Base-by-base conservation (phyloP, 768 basidiomycete genomes). In the Amanita thiersii region DNA sequence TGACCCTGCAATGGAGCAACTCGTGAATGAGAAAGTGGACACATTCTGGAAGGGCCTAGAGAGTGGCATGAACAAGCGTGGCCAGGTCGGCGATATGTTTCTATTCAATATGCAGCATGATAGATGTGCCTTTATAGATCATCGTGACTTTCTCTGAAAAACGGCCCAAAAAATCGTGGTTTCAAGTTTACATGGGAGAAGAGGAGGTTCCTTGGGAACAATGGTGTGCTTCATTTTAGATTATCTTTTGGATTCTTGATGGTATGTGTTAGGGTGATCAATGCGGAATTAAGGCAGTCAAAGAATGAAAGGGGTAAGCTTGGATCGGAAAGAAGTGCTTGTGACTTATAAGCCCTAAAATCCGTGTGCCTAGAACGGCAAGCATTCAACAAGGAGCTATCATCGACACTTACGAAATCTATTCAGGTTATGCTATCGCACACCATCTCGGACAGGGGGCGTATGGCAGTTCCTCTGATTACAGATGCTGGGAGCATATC, bases 151-250 rank as follows among this genome's bases (percentile, higher is more conserved):
- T 90, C 47, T 82, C 84, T 1, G 86, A 88, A 56, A 84, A 80
- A 56, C 72, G 75, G 36, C 74, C 76, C 7, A 82, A 80, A 60
- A 89, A 86, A 59, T 73, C 76, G 11, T 88, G 86, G 86, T 85
- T 87, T 50, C 72, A 72, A 39, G 73, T 75, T 8, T 79, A 79
- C 29, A 67, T 71, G 50, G 79, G 72, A 1, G 83, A 90, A 61
- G 87, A 90, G 55, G 85, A 89, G 18, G 75, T 88, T 10, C 77
- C 86, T 39, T 90, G 87, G 87, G 88, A 90, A 56, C 79, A 86
- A 60, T 90, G 87, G 87, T 86, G 10, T 15, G 23, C 43, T 9
- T 12, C 21, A 36, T 18, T 35, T 6, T 31, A 42, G 39, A 21
- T 34, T 36, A 29, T 39, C 7, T 19, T 9, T 31, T 12, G 30